Conservation (phyloP, 768 basidiomycete species). For the Pisolithus marmoratus region DNA sequence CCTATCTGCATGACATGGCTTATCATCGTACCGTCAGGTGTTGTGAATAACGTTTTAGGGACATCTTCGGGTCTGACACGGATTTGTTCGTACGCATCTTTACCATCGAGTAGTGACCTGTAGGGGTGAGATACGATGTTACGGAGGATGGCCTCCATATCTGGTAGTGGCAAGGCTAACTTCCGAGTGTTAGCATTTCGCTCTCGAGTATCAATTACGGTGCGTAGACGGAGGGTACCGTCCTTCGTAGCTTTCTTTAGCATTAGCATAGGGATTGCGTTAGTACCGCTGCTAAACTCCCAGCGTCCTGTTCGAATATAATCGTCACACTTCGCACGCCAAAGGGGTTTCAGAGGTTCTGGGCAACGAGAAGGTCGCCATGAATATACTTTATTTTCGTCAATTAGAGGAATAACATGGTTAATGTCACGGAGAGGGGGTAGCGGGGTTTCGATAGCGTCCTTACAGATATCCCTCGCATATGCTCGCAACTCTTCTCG, state of each 20-base stretch:
- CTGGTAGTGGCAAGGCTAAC: conserved; percentile 20
- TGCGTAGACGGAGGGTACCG: conserved; percentile 10
- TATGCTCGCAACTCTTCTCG: conserved; percentile 16
- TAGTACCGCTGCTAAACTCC: conserved; percentile 19
- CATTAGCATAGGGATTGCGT: conserved; percentile 30
- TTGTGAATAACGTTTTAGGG: conserved; percentile 23
- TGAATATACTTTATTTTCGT: conserved; percentile 23
- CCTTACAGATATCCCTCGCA: conserved; percentile 18
- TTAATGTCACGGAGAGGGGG: conserved; percentile 30
- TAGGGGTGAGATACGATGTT: conserved; percentile 13
- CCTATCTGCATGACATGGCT: conserved; percentile 37
- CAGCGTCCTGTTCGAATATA: conserved; percentile 29
- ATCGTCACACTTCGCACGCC: conserved; percentile 24
- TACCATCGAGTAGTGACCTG: conserved; percentile 22
- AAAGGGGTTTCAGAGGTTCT: conserved; percentile 20
- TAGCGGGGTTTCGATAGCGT: conserved; percentile 23
- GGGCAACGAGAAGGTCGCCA: conserved; percentile 35
- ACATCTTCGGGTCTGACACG: conserved; percentile 20
- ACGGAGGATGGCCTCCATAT: too few relatives aligned
- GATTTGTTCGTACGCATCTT: conserved; percentile 30
- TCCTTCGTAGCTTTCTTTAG: conserved; percentile 24
- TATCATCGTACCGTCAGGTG: conserved; percentile 39
- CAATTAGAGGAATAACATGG: conserved; percentile 31
- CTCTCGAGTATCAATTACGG: conserved; percentile 22
- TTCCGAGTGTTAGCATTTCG: conserved; percentile 29